Evolutionary conservation across 2,329 filamentous ascomycete species (phyloP).

Genomic region (Herpomyces periplanetae): DNA sequence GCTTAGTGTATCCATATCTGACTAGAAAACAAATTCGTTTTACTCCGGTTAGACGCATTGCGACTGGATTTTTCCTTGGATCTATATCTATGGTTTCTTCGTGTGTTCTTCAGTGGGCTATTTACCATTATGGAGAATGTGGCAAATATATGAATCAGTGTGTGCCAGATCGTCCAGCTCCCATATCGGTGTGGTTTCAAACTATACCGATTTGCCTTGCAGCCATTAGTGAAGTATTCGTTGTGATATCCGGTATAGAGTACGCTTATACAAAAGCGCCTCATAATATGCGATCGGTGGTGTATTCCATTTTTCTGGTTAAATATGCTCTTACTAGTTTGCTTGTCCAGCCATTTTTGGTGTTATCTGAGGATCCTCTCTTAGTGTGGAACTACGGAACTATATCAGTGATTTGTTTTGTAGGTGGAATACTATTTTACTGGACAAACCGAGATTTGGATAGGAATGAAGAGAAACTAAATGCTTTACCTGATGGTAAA

Average conservation of each 20-base stretch:
- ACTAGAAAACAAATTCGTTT: constrained; percentile 22
- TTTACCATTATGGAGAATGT: constrained; percentile 22
- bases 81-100: constrained; percentile 18
- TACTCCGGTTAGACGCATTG: constrained; percentile 36
- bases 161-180: constrained; percentile 10
- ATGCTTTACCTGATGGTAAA: too few species aligned
- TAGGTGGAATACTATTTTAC: constrained; percentile 26
- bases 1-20: constrained; percentile 24
- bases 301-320: constrained; percentile 25
- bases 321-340: constrained; percentile 27
- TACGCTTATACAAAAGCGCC: constrained; percentile 42
- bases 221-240: constrained; percentile 17
- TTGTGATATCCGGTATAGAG: constrained; percentile 26
- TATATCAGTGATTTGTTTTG: constrained; percentile 18
- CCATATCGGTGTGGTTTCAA: constrained; percentile 22
- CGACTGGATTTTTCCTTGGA: constrained; percentile 23
- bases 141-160: constrained; percentile 16
- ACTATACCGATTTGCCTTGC: constrained; percentile 13
- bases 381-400: constrained; percentile 29
- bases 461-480: constrained; percentile 23
- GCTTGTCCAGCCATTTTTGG: constrained; percentile 24
- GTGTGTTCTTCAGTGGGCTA: constrained; percentile 18
- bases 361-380: constrained; percentile 20
- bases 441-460: constrained; percentile 23
- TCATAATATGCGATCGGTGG: constrained; percentile 40